Evolutionary conservation across 1,284 basidiomycete genomes (phyloP), one percentile per base, ranked within the genome.

Genomic region (Apiotrichum laibachii): DNA sequence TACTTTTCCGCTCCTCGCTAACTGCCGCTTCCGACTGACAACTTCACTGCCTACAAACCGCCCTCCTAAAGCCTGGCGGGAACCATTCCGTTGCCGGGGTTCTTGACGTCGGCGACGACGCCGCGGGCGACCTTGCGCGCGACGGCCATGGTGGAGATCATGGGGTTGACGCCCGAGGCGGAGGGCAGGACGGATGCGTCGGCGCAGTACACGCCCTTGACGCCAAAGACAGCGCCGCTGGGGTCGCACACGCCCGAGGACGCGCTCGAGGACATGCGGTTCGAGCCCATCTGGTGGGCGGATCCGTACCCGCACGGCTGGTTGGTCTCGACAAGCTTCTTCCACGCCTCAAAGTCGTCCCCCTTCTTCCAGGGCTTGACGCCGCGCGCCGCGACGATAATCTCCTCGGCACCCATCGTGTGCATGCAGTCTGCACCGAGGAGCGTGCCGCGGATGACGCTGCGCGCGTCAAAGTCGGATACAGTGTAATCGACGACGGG

Each of bases 81-180:
- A 13, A 43, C 18, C 22, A 33, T 22, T 11, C 11, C 11, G 43
- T 8, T 11, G 15, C 19, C n/a, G 13, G 35, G 35, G 49, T 39
- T 50, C 12, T n/a, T 5, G 22, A 26, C 21, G 13, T 53, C 51
- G 16, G 48, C 53, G 9, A 59, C 51, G 22, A 61, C 39, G 12
- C 56, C 57, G 15, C 61, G 51, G 19, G 55, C 58, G 2, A 68
- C 57, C 59, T 60, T 61, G 49, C 59, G 51, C 33, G 61, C 62
- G 19, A 66, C 58, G 13, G 68, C 62, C 70, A 72, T 70, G 22
- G 65, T 69, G 9, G 80, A 78, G 51, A 81, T 71, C 79, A 81
- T 80, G 0, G 80, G 80, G 63, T 81, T 81, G 56, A 81, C 80
- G 34, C 79, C 80, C 4, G 72, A 72, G 5, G 78, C 74, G 49